Conservation (phyloP, 768 basidiomycete species). For the Astraeus odoratus region DNA sequence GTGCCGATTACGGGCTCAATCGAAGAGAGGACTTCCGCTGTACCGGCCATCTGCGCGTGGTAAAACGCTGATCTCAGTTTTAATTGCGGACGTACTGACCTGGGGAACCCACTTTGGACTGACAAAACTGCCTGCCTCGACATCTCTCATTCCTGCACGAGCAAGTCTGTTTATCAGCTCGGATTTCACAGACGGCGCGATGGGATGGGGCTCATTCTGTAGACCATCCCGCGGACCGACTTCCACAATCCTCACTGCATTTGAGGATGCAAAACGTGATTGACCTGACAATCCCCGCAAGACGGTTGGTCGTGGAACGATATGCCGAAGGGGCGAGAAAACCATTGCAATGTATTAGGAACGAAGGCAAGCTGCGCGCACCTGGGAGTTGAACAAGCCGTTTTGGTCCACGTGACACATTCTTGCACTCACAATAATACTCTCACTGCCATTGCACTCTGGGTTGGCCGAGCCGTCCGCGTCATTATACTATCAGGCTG, state of each 20-base stretch:
- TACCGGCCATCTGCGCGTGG: constrained; percentile 72
- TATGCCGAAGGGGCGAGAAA: background rate
- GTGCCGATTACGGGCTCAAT: constrained; percentile 48
- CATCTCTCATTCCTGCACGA: constrained; percentile 55
- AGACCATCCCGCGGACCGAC: constrained; percentile 89
- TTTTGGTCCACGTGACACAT: too few species aligned
- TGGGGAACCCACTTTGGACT: constrained; percentile 93
- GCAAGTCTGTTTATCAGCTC: constrained; percentile 74
- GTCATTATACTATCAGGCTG: too few species aligned
- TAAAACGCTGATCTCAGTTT: background rate
- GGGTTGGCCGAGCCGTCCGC: too few species aligned
- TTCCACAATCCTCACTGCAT: constrained; percentile 58
- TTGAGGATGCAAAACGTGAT: background rate
- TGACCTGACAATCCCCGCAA: background rate
- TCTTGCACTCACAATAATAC: too few species aligned
- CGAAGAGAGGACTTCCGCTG: constrained; percentile 59
- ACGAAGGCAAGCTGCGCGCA: too few species aligned
- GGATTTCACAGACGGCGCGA: constrained; percentile 68
- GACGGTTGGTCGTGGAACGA: background rate
- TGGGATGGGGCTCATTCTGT: constrained; percentile 76
- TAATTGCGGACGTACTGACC: constrained; percentile 34
- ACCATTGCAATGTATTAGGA: too few species aligned
- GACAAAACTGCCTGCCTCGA: constrained; percentile 88
- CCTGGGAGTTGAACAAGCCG: too few species aligned
- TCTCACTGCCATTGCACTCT: too few species aligned